phyloP scores from a whole-genome alignment of 768 basidiomycete species.

The Cyclocybe cylindracea region DNA sequence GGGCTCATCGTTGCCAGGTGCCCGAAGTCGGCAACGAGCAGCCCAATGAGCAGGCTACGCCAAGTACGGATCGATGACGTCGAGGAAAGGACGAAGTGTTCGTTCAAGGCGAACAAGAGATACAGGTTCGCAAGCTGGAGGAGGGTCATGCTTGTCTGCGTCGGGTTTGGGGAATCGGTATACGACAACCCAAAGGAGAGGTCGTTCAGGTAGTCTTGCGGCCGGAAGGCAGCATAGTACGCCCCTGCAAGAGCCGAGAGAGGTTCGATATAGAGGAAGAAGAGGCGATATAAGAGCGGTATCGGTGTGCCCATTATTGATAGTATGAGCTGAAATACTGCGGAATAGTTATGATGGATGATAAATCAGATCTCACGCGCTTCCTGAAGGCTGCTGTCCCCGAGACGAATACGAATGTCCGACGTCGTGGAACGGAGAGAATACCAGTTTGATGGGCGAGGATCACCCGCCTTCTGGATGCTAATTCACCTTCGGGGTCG shows the following conservation, averaged over 20 bases:
- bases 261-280: slow-evolving; percentile 56
- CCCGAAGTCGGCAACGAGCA: slow-evolving; percentile 51
- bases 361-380: not conserved
- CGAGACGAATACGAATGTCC: too few species aligned
- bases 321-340: too few species aligned
- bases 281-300: slow-evolving; percentile 34
- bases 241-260: slow-evolving; percentile 48
- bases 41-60: slow-evolving; percentile 41
- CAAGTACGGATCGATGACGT: slow-evolving; percentile 40
- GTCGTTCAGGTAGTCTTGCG: slow-evolving; percentile 33
- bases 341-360: not conserved
- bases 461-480: too few species aligned
- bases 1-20: slow-evolving; percentile 48
- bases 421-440: too few species aligned
- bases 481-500: too few species aligned
- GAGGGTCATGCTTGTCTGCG: slow-evolving; percentile 39
- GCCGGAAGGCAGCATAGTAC: slow-evolving; percentile 44
- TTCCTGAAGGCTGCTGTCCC: too few species aligned
- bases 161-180: slow-evolving; percentile 11
- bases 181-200: slow-evolving; percentile 21
- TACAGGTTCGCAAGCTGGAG: slow-evolving; percentile 53
- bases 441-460: too few species aligned
- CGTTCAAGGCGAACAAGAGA: slow-evolving; percentile 51
- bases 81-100: slow-evolving; percentile 48
- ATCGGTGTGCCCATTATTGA: not conserved